Evolutionary conservation across 768 basidiomycete genomes (phyloP).

Genomic region (Mycena olivaceomarginata): DNA sequence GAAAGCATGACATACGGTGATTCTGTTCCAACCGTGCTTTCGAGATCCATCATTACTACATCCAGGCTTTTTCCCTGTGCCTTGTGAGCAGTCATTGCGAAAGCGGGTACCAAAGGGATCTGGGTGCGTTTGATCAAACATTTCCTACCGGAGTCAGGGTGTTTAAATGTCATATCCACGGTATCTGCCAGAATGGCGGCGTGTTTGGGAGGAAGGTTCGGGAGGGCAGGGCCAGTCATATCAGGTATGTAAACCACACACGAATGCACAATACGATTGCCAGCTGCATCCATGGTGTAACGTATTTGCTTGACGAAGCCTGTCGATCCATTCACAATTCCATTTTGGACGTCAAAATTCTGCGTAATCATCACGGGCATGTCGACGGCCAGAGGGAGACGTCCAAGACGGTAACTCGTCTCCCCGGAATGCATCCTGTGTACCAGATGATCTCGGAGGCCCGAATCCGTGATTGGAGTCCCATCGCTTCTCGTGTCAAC

Average conservation of each 20-base stretch:
- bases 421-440: background rate
- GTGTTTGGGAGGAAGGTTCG: conserved; percentile 25
- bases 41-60: background rate
- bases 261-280: background rate
- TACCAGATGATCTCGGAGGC: conserved; percentile 5
- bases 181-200: conserved; percentile 20
- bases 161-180: conserved; percentile 19
- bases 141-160: conserved; percentile 15
- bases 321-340: conserved; percentile 39
- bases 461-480: conserved; percentile 43
- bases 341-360: conserved; percentile 60
- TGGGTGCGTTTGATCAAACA: conserved; percentile 14
- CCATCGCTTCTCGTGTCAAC: conserved; percentile 45
- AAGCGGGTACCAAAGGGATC: conserved; percentile 6
- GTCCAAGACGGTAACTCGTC: conserved; percentile 45
- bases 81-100: conserved; percentile 27
- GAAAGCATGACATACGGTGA: conserved; percentile 15
- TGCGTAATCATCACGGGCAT: conserved; percentile 62
- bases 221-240: conserved; percentile 1
- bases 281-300: background rate
- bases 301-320: conserved; percentile 17
- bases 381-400: conserved; percentile 58
- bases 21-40: conserved; percentile 18
- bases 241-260: conserved; percentile 30
- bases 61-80: conserved; percentile 14